Percentiles rank a stretch among this genome's conserved stretches.
These are phyloP conservation scores for Saksenaea vasiformis DNA, from an alignment of 371 early-diverging fungal species.

Conservation along the genomic window DNA sequence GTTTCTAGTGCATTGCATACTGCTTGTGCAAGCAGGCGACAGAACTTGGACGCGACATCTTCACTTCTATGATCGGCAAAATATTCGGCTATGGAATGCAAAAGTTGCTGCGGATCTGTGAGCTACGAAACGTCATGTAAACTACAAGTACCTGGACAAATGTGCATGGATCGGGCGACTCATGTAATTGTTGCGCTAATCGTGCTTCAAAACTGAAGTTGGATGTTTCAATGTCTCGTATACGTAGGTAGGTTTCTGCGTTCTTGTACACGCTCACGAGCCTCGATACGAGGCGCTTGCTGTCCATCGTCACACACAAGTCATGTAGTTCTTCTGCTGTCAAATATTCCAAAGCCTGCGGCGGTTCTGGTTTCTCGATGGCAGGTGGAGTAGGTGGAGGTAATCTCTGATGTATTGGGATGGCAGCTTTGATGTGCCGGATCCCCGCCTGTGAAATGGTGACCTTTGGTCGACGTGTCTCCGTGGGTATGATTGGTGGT, in stretches of 20 bases:
- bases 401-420: conserved; percentile 2
- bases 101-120: conserved; percentile 1
- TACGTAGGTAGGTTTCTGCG: conserved; percentile 28
- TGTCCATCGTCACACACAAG: conserved; percentile 26
- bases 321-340: conserved; percentile 21
- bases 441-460: conserved; percentile 7
- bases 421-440: conserved; percentile 8
- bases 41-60: conserved; percentile 30
- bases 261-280: conserved; percentile 35
- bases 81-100: conserved; percentile 11
- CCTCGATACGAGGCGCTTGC: conserved; percentile 15
- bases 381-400: not conserved
- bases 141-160: conserved; percentile 31
- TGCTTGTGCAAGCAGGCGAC: conserved; percentile 23
- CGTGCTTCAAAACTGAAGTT: conserved; percentile 23
- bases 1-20: conserved; percentile 24
- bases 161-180: conserved; percentile 22
- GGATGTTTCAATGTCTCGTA: conserved; percentile 38
- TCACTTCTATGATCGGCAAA: conserved; percentile 22
- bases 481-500: not conserved
- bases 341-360: conserved; percentile 17
- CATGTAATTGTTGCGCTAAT: conserved; percentile 24
- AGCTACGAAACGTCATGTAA: not conserved
- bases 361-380: not conserved
- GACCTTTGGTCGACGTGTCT: not conserved